Conservation (phyloP, 1,139 yeast species). For the Yamadazyma blattariae region DNA sequence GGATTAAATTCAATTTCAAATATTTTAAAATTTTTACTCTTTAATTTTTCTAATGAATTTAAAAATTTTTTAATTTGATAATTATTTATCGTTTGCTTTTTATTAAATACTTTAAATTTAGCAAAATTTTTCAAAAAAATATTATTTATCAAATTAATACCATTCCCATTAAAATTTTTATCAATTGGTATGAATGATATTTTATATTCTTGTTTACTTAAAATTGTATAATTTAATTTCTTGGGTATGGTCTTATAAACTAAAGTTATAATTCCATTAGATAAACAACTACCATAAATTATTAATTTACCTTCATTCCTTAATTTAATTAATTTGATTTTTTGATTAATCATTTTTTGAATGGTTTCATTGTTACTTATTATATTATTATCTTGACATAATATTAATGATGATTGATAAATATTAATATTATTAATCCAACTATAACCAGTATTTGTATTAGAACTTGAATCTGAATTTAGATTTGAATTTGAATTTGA, state of each 20-base stretch:
- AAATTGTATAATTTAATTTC: constrained; percentile 27
- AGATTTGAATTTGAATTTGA: too few species aligned
- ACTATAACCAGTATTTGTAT: too few species aligned
- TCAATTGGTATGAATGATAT: constrained; percentile 20
- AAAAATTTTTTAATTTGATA: constrained; percentile 17
- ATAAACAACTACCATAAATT: constrained; percentile 22
- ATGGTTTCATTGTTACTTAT: background rate
- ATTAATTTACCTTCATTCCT: constrained; percentile 27
- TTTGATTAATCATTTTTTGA: constrained; percentile 1
- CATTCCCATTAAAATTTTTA: background rate
- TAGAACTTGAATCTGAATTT: background rate
- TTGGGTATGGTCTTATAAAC: constrained; percentile 27
- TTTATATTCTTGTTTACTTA: constrained; percentile 24
- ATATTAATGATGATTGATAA: constrained; percentile 5
- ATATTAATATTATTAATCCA: constrained; percentile 2
- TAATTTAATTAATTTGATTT: constrained; percentile 2
- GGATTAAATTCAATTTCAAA: too few species aligned
- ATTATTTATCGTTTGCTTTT: constrained; percentile 12
- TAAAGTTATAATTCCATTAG: constrained; percentile 23
- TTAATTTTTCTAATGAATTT: constrained; percentile 13
- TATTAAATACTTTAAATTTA: constrained; percentile 21
- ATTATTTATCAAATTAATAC: constrained; percentile 11
- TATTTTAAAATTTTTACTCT: constrained; percentile 7
- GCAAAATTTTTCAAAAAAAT: constrained; percentile 14
- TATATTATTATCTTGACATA: constrained; percentile 28